Base-by-base conservation (phyloP, 2,329 filamentous ascomycete genomes). In the Paraconiothyrium sp. region DNA sequence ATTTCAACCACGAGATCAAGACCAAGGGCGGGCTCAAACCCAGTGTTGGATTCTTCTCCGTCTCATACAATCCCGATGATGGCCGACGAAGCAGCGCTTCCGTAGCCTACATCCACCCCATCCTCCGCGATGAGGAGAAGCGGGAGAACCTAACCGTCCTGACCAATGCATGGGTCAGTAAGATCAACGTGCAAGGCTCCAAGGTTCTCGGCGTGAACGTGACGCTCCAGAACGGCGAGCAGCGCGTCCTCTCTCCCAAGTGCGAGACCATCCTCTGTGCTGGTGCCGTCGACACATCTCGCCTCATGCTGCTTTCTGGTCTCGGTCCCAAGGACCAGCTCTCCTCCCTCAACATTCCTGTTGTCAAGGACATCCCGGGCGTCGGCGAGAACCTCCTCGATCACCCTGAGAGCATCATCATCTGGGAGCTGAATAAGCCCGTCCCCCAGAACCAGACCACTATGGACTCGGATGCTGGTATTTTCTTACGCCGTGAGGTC, bases 91-190 rank as follows among this genome's bases (percentile, higher is more conserved):
- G 91, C 82, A 94, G 91, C 76, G 93, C 93, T 62, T 93, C 90
- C 61, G 93, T 97, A 24, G 93, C 93, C 20, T 97, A 97, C 81
- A 94, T 97, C 74, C 93, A 97, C 80, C 93, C 93, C 39, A 93
- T 97, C 73, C 86, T 97, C 56, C 88, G 90, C 44, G 92, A 92
- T 44, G 90, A 93, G 51, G 92, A 97, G 84, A 88, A 89, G 77
- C 86, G 92, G 59, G 88, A 92, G 14, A 97, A 97, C 82, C 80
- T 97, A 76, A 95, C 92, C 41, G 85, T 97, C 63, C 84, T 97
- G 62, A 97, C 93, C 75, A 90, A 96, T 75, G 91, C 93, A 30
- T 95, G 92, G 89, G 93, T 97, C 63, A 91, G 88, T 77, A 92
- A 90, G 78, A 81, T 97, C 75, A 92, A 94, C 70, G 86, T 96